These are phyloP conservation scores for Crucihimalaya himalaica DNA, from an alignment of 345 rosid species.

Conservation along the genomic window DNA sequence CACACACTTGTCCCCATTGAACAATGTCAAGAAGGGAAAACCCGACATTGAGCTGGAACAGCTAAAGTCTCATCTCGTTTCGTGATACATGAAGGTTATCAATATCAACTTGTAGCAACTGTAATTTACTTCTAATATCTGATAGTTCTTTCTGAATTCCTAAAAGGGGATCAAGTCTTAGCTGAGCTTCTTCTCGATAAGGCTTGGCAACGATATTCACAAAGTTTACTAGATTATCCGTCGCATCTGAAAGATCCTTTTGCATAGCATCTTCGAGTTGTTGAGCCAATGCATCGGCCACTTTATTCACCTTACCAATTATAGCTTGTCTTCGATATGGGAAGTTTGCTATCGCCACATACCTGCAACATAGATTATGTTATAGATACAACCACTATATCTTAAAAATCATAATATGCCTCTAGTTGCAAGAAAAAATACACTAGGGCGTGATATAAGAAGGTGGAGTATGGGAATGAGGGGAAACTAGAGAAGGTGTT, in stretches of 20 bases:
- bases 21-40: constrained; percentile 11
- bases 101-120: constrained; percentile 63
- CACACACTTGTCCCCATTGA: constrained; percentile 27
- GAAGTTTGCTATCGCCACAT: constrained; percentile 72
- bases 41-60: constrained; percentile 18
- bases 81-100: constrained; percentile 73
- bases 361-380: constrained; percentile 48
- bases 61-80: constrained; percentile 38
- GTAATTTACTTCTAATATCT: constrained; percentile 48
- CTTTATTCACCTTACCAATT: constrained; percentile 62
- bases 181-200: constrained; percentile 72
- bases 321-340: constrained; percentile 67
- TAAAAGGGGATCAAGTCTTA: constrained; percentile 57
- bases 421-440: background rate
- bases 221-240: constrained; percentile 53
- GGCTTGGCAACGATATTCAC: constrained; percentile 67
- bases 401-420: constrained; percentile 6
- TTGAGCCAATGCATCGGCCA: constrained; percentile 62
- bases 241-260: constrained; percentile 66
- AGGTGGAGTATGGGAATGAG: background rate
- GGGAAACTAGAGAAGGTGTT: constrained; percentile 19
- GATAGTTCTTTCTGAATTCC: constrained; percentile 58
- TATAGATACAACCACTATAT: constrained; percentile 1
- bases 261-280: constrained; percentile 92
- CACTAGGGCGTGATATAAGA: constrained; percentile 8